Conservation (phyloP, 2,329 filamentous ascomycete species). For the Aspergillus glaucus region DNA sequence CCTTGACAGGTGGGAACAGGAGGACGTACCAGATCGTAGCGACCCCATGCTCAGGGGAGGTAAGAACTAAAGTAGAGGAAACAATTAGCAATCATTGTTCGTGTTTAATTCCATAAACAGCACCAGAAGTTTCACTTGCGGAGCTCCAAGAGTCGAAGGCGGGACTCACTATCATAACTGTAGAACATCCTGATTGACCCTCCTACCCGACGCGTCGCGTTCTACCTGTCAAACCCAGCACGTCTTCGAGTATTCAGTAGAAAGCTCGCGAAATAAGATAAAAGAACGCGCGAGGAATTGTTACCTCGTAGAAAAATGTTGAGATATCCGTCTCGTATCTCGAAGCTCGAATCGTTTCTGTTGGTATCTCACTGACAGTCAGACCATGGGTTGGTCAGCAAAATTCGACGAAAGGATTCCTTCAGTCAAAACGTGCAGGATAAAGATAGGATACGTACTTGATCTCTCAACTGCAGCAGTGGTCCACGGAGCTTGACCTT, state of each 20-base stretch:
- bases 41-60: slow-evolving; percentile 80
- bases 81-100: slow-evolving; percentile 15
- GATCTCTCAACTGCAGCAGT: no score
- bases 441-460: no score
- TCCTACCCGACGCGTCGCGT: not conserved
- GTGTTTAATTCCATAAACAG: not conserved
- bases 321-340: no score
- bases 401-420: no score
- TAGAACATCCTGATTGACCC: slow-evolving; percentile 68
- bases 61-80: slow-evolving; percentile 55
- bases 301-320: no score
- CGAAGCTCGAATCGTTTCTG: no score
- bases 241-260: not conserved
- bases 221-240: not conserved
- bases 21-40: slow-evolving; percentile 78
- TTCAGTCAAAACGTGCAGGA: no score
- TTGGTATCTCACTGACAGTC: no score
- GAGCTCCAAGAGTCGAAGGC: not conserved
- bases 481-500: no score
- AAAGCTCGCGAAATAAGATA: not conserved
- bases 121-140: no score
- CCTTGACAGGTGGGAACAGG: no score
- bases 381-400: no score
- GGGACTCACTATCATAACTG: slow-evolving; percentile 75
- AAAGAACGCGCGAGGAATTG: not conserved